phyloP scores from a whole-genome alignment of 768 basidiomycete genomes.

The Trametes elegans region DNA sequence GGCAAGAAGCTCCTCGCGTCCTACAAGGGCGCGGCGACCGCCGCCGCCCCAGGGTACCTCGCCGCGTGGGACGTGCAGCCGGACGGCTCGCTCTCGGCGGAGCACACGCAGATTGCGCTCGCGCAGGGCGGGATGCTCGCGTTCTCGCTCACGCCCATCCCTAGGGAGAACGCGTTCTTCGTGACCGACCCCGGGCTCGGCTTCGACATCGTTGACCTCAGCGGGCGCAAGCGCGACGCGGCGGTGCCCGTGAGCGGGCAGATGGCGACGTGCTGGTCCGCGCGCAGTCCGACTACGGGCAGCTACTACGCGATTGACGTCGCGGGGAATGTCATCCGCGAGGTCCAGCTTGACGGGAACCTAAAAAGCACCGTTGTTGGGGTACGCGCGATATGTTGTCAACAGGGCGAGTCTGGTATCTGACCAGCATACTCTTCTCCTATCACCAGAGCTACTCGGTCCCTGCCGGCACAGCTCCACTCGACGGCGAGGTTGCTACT shows the following conservation, averaged over 20 bases:
- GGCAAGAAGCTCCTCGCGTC: constrained; percentile 43
- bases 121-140: constrained; percentile 43
- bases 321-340: constrained; percentile 32
- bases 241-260: constrained; percentile 26
- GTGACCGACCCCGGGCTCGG: constrained; percentile 29
- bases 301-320: constrained; percentile 32
- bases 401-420: no score
- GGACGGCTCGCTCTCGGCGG: constrained; percentile 42
- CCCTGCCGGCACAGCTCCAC: constrained; percentile 18
- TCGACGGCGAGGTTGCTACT: constrained; percentile 30
- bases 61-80: constrained; percentile 45
- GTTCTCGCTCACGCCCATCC: constrained; percentile 41
- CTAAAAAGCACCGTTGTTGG: constrained; percentile 43
- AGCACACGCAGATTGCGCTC: constrained; percentile 37
- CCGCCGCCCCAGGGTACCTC: constrained; percentile 48
- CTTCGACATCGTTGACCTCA: constrained; percentile 31
- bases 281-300: constrained; percentile 28
- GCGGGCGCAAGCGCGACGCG: constrained; percentile 9
- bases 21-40: constrained; percentile 45
- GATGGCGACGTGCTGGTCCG: constrained; percentile 31
- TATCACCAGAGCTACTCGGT: constrained; percentile 26
- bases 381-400: constrained; percentile 24
- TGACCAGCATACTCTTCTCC: neutral
- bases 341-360: constrained; percentile 45
- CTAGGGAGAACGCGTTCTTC: constrained; percentile 29